Evolutionary conservation across 2,329 filamentous ascomycete genomes (phyloP).

Genomic region (Fusarium humuli): DNA sequence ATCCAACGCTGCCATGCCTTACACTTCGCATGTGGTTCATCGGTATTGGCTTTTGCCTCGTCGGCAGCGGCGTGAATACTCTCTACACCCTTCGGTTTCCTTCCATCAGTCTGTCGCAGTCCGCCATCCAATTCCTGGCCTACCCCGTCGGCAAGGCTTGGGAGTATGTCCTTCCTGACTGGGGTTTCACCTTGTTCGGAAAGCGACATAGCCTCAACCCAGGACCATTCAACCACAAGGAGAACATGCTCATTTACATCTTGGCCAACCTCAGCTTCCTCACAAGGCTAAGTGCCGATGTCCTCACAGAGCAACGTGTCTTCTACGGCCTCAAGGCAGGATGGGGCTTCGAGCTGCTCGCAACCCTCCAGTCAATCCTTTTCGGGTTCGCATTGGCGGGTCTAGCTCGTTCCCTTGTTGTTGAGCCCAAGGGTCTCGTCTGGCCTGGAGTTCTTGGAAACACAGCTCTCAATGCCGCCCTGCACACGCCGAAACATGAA

Average conservation of each 20-base stretch:
- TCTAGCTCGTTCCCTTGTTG: conserved; percentile 56
- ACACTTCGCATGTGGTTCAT: conserved; percentile 56
- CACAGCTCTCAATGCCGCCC: conserved; percentile 57
- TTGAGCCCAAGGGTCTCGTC: conserved; percentile 61
- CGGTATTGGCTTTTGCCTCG: conserved; percentile 52
- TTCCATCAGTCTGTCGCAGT: conserved; percentile 50
- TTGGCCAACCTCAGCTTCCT: conserved; percentile 66
- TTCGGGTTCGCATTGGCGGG: conserved; percentile 65
- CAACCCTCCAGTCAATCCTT: conserved; percentile 62
- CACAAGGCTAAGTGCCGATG: conserved; percentile 51
- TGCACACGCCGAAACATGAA: conserved; percentile 54
- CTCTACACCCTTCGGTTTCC: conserved; percentile 55
- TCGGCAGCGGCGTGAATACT: conserved; percentile 55
- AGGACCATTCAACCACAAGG: conserved; percentile 55
- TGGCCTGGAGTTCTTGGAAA: conserved; percentile 65
- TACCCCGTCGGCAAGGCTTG: conserved; percentile 57
- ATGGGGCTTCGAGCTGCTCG: conserved; percentile 62
- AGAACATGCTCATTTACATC: conserved; percentile 66
- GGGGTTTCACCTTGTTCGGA: conserved; percentile 46
- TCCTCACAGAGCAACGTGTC: conserved; percentile 52
- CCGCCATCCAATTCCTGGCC: conserved; percentile 56
- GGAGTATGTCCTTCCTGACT: conserved; percentile 50
- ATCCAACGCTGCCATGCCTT: conserved; percentile 48
- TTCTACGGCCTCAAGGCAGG: conserved; percentile 58
- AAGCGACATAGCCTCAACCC: conserved; percentile 53